phyloP scores from a whole-genome alignment of 2,329 filamentous ascomycete species.

The Xylariales sp. region DNA sequence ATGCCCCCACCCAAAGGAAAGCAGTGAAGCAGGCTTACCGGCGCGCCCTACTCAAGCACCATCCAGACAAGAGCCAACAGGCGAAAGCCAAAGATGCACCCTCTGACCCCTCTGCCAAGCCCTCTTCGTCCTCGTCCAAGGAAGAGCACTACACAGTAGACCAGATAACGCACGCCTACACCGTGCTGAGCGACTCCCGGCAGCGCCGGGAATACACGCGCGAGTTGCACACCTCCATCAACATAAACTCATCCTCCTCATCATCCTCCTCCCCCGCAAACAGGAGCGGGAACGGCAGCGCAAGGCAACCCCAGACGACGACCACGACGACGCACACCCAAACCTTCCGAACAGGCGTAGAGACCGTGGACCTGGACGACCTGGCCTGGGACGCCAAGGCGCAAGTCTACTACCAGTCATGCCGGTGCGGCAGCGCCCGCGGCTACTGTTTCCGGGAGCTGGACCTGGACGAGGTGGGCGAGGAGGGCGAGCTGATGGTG shows the following conservation, averaged over 20 bases:
- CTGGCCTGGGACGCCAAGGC: conserved; percentile 45
- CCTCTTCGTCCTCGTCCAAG: conserved; percentile 2
- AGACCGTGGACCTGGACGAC: conserved; percentile 63
- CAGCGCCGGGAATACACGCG: conserved; percentile 51
- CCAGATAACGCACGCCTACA: conserved; percentile 58
- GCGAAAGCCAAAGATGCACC: conserved; percentile 11
- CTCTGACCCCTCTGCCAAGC: conserved; percentile 6
- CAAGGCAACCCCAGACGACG: conserved; percentile 4
- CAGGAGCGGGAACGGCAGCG: background rate
- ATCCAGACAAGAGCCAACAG: conserved; percentile 53
- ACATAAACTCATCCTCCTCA: conserved; percentile 6
- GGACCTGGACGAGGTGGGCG: conserved; percentile 55
- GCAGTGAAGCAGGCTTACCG: conserved; percentile 58
- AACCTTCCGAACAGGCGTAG: conserved; percentile 46
- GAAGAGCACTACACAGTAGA: conserved; percentile 48
- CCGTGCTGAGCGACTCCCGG: conserved; percentile 45
- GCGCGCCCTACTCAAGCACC: conserved; percentile 59
- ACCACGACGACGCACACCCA: conserved; percentile 10
- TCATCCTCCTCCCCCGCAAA: conserved; percentile 6
- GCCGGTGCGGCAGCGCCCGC: conserved; percentile 59
- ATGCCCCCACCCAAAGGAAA: conserved; percentile 38
- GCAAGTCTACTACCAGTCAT: conserved; percentile 50
- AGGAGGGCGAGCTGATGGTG: conserved; percentile 57
- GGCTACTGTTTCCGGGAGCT: conserved; percentile 56
- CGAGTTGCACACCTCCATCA: conserved; percentile 28